Conservation (phyloP, 139 green algal species). For the Bryopsis sp. region DNA sequence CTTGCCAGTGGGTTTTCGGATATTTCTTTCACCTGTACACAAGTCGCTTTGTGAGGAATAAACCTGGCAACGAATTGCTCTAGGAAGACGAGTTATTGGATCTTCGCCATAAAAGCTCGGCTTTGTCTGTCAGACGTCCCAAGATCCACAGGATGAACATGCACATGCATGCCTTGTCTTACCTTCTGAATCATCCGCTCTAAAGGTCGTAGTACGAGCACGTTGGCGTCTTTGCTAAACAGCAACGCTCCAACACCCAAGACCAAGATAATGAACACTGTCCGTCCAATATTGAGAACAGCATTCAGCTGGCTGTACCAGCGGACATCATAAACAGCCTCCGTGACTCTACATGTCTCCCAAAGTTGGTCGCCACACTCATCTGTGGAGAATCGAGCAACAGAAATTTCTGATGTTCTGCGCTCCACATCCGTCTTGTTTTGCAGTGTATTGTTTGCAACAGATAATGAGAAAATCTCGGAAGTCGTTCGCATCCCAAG, state of each 20-base stretch:
- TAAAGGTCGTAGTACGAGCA: constrained; percentile 79
- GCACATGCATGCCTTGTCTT: neutral
- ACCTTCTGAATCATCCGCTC: constrained; percentile 85
- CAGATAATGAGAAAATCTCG: constrained; percentile 31
- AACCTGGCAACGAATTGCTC: too few species aligned
- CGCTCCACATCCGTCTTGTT: neutral
- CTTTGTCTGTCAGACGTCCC: neutral
- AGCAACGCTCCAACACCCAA: constrained; percentile 62
- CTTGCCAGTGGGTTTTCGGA: constrained; percentile 50
- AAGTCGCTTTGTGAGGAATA: too few species aligned
- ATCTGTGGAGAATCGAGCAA: neutral
- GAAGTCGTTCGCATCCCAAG: constrained; percentile 34
- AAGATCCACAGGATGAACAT: neutral
- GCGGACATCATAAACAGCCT: constrained; percentile 46
- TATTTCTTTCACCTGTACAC: constrained; percentile 39
- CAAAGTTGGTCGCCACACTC: neutral
- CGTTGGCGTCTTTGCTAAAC: constrained; percentile 71
- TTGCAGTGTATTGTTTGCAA: constrained; percentile 44
- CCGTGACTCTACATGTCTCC: constrained; percentile 10
- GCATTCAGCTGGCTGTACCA: constrained; percentile 58
- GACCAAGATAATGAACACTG: constrained; percentile 78
- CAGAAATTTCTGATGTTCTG: constrained; percentile 15
- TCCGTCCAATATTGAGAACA: constrained; percentile 69
- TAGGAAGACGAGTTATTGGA: too few species aligned
- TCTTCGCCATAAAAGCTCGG: too few species aligned